Base-by-base conservation (phyloP, 2,329 filamentous ascomycete species). In the Volutella citrinella region DNA sequence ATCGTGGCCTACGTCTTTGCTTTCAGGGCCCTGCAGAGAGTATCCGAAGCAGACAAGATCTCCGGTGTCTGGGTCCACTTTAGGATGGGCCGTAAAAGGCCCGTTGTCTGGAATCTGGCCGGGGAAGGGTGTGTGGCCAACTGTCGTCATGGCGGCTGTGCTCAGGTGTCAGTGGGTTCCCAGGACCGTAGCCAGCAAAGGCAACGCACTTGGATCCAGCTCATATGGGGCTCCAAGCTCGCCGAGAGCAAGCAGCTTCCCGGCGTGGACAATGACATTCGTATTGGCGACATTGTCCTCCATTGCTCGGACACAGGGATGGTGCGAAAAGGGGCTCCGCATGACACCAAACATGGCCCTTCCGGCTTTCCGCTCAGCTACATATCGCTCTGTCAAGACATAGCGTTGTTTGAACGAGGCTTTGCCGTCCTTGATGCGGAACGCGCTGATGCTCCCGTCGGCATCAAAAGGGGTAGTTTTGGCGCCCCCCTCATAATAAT, bases 261-360 rank as follows among this genome's bases (percentile, higher is more conserved):
- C 11, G 4, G 35, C 25, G 27, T 31, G 25, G 5, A 27, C 6
- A 18, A 37, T 27, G 10, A 37, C 14, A 10, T 37, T 37, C 11
- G 34, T 37, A 17, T 32, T 38, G 9, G 25, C 35, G 2, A 18
- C 18, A 0, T 14, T 27, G 20, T 29, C 35, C 2, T 28, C 5
- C 1, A 31, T 26, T 11, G 35, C 35, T 9, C 30, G 30, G 11
- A 38, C 35, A 18, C 35, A 38, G 11, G 34, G 34, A 16, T 38
- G 30, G 8, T 38, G 18, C 5, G 35, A 28, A 10, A 33, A 33
- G 13, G 35, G 35, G 14, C 26, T 38, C 6, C 19, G 7, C 13
- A 27, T 19, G 19, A 38, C 23, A 16, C 35, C 35, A 18, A 38
- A 38, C 25, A 38, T 24, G 9, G 24, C 12, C 5, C 27, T 31